phyloP scores from a whole-genome alignment of 2,329 filamentous ascomycete species.

The Stromatinia cepivora region DNA sequence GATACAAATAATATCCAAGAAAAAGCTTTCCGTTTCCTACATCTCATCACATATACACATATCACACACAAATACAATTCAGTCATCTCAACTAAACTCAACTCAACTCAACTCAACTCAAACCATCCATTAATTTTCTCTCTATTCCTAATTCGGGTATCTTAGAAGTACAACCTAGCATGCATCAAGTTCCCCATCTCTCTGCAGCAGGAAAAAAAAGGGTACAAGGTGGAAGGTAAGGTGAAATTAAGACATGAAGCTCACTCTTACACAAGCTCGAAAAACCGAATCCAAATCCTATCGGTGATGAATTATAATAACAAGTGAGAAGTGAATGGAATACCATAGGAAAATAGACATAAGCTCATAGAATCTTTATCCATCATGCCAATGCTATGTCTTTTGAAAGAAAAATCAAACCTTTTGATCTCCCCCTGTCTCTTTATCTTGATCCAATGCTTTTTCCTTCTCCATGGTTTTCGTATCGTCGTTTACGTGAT shows the following conservation, averaged over 20 bases:
- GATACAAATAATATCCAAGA: too few relatives aligned
- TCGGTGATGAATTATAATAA: too few relatives aligned
- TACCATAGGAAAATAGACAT: constrained; percentile 7
- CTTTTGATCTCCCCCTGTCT: constrained; percentile 1
- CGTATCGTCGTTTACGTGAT: constrained; percentile 17
- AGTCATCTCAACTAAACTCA: too few relatives aligned
- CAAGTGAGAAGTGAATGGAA: too few relatives aligned
- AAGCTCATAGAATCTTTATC: constrained; percentile 16
- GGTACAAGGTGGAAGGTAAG: not conserved
- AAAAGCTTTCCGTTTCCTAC: too few relatives aligned
- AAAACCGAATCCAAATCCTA: too few relatives aligned
- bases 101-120: not conserved
- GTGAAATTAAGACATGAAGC: not conserved
- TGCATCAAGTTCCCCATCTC: not conserved
- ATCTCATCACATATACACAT: too few relatives aligned
- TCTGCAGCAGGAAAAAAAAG: not conserved
- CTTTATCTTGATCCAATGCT: constrained; percentile 4
- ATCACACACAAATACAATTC: too few relatives aligned
- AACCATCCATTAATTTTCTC: not conserved
- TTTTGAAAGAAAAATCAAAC: not conserved
- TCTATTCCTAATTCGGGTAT: constrained; percentile 11
- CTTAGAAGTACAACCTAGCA: constrained; percentile 4
- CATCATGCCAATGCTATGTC: constrained; percentile 8
- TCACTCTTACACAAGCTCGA: too few relatives aligned
- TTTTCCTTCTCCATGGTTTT: constrained; percentile 11